phyloP scores from a whole-genome alignment of 305 asterid genomes.

The Coffea humblotiana region DNA sequence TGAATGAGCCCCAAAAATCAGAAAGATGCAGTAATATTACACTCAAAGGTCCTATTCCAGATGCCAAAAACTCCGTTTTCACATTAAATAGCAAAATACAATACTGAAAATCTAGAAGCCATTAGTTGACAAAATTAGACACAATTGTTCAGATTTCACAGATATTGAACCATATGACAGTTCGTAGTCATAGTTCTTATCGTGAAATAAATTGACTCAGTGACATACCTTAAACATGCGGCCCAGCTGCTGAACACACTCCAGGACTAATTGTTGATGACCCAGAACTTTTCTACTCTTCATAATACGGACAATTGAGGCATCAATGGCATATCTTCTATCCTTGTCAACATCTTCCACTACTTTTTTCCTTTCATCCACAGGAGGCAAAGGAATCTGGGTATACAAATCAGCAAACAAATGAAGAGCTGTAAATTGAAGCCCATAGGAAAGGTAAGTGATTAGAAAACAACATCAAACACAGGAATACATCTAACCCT shows the following conservation, averaged over 20 bases:
- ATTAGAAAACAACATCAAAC: background rate
- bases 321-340: constrained; percentile 92
- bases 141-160: no score
- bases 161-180: no score
- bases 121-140: no score
- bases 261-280: constrained; percentile 91
- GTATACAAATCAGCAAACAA: constrained; percentile 20
- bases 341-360: constrained; percentile 98
- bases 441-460: background rate
- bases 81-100: no score
- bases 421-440: background rate
- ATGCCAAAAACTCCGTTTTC: no score
- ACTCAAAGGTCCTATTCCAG: no score
- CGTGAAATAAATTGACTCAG: no score
- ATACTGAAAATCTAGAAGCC: no score
- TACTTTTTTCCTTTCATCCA: constrained; percentile 95
- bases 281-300: constrained; percentile 92
- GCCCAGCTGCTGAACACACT: constrained; percentile 90
- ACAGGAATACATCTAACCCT: constrained; percentile 44
- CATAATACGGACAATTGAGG: constrained; percentile 96
- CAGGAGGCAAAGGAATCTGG: constrained; percentile 94
- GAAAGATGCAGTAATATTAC: no score
- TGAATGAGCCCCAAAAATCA: no score
- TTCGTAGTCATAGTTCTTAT: no score
- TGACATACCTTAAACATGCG: constrained; percentile 91